phyloP scores from a whole-genome alignment of 495 filamentous ascomycete species.

The Poronia punctata region DNA sequence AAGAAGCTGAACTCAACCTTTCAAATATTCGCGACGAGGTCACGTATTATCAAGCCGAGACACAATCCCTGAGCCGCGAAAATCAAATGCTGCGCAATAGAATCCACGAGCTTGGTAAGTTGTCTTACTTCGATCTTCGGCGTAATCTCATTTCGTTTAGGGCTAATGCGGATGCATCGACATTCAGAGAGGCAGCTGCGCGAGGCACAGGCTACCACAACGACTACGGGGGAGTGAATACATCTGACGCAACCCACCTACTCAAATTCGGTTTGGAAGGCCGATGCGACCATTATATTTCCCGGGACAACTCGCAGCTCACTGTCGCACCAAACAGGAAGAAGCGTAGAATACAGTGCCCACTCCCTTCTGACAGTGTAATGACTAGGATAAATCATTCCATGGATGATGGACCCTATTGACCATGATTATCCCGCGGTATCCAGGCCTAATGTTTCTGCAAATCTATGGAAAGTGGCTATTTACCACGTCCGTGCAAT shows the following conservation, averaged over 20 bases:
- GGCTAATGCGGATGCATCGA: conserved; percentile 5
- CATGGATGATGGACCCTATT: no score
- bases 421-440: no score
- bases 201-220: conserved; percentile 27
- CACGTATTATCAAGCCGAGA: conserved; percentile 89
- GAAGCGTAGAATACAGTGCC: no score
- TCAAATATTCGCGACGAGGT: conserved; percentile 63
- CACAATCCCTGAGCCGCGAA: conserved; percentile 75
- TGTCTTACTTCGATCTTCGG: conserved; percentile 2
- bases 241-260: conserved; percentile 34
- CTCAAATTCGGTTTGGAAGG: conserved; percentile 24
- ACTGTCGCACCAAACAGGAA: no score
- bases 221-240: conserved; percentile 31
- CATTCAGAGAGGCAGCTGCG: conserved; percentile 31
- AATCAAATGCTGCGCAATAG: conserved; percentile 88
- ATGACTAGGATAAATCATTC: no score
- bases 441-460: no score
- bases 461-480: no score
- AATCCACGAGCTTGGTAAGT: conserved; percentile 73
- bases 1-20: conserved; percentile 38
- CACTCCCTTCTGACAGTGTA: no score
- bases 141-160: background rate
- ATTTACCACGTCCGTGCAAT: no score
- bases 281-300: conserved; percentile 13
- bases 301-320: no score